Percentiles rank a stretch among this genome's conserved stretches.
Conservation (phyloP, 495 filamentous ascomycete species). For the Niebla homalea region DNA sequence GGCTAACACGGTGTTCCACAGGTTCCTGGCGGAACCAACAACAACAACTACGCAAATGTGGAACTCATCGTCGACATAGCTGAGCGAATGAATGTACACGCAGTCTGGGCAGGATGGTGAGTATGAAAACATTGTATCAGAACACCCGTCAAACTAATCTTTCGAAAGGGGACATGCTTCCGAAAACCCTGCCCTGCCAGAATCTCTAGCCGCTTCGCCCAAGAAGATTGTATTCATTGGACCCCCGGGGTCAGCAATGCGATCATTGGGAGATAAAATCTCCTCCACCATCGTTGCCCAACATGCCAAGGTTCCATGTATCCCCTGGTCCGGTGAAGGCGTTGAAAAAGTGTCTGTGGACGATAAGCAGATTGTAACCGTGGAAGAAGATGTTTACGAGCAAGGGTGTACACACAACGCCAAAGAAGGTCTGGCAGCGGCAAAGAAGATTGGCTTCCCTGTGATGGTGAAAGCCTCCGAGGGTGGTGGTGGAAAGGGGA, state of each 20-base stretch:
- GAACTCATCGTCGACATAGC: slow-evolving; percentile 98
- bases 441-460: slow-evolving; percentile 86
- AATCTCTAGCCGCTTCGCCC: slow-evolving; percentile 85
- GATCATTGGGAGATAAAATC: slow-evolving; percentile 97
- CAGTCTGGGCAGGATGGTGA: slow-evolving; percentile 98
- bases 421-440: slow-evolving; percentile 77
- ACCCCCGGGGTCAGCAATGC: slow-evolving; percentile 94
- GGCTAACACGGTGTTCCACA: slow-evolving; percentile 13
- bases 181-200: slow-evolving; percentile 94
- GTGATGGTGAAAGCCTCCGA: slow-evolving; percentile 99
- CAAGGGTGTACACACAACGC: slow-evolving; percentile 82
- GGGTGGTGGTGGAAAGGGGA: slow-evolving; percentile 98
- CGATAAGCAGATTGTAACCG: slow-evolving; percentile 77
- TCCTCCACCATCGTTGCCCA: slow-evolving; percentile 99
- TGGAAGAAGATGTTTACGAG: slow-evolving; percentile 72
- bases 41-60: slow-evolving; percentile 99
- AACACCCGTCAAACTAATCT: slow-evolving; percentile 5
- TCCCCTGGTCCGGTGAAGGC: slow-evolving; percentile 94
- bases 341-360: slow-evolving; percentile 72
- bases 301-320: slow-evolving; percentile 92
- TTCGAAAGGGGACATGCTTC: slow-evolving; percentile 84
- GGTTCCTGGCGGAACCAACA: slow-evolving; percentile 96
- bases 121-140: slow-evolving; percentile 15
- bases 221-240: slow-evolving; percentile 99
- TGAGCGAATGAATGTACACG: slow-evolving; percentile 96